Evolutionary conservation across 805 yeast genomes (phyloP).

Genomic region (Sugiyamaella americana): DNA sequence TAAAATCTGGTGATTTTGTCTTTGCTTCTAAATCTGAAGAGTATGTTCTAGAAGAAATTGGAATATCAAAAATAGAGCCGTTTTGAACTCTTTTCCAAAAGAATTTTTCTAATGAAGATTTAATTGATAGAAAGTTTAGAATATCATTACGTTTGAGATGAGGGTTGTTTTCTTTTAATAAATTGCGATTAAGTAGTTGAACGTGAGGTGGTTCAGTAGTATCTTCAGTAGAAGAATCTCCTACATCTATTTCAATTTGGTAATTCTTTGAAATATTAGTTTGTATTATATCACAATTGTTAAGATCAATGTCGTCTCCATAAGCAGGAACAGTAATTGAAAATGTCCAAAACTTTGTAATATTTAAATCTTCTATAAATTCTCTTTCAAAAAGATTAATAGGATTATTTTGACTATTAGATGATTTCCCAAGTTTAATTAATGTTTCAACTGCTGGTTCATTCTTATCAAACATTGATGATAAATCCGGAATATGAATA

Average conservation of each 20-base stretch:
- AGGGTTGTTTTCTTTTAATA: background rate
- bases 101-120: background rate
- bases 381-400: too few species aligned
- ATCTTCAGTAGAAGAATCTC: background rate
- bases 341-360: background rate
- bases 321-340: background rate
- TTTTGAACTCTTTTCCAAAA: constrained; percentile 14
- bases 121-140: background rate
- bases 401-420: background rate
- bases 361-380: background rate
- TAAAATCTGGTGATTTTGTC: too few species aligned
- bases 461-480: background rate
- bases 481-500: background rate
- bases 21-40: background rate
- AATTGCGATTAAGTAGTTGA: too few species aligned
- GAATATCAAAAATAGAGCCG: constrained; percentile 13
- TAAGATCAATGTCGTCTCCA: background rate
- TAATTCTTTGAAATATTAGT: background rate
- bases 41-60: constrained; percentile 2
- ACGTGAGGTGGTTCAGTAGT: too few species aligned
- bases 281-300: background rate
- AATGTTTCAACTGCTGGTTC: background rate
- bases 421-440: background rate
- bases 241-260: background rate
- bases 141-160: background rate